Evolutionary conservation across 805 yeast genomes (phyloP), one percentile per base, ranked within the genome.

Genomic region (Suhomyces sp.): DNA sequence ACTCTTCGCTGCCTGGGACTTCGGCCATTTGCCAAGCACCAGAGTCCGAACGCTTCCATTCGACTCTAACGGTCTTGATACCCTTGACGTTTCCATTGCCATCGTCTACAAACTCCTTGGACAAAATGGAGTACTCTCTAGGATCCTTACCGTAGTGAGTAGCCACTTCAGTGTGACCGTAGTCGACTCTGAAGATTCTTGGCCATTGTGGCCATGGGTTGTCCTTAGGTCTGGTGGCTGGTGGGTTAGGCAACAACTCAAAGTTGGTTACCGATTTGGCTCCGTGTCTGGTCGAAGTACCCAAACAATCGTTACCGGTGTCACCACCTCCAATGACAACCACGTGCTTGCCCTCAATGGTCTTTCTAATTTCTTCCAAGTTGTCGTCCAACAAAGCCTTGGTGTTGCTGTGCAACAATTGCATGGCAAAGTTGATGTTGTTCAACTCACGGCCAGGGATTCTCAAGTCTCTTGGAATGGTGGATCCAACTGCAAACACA

Each of bases 131-230:
- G 76, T 91, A 93, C 70, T 94, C 97, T 77, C 99, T 88, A 53
- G 98, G 98, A 72, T 93, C 99, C 73, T 87, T 87, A 59, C 98
- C 98, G 70, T 92, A 93, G 72, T 92, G 97, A 48, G 89, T 88
- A 54, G 88, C 82, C 54, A 94, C 98, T 73, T 93, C 99, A 58
- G 92, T 81, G 74, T 93, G 99, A 61, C 99, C 99, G 68, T 93
- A 93, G 76, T 93, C 99, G 55, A 93, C 96, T 67, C 98, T 84
- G 87, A 94, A 93, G 65, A 94, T 84, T 69, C 97, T 82, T 61
- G 99, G 98, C 98, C 98, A 93, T 77, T 93, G 99, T 44, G 99
- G 99, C 99, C 99, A 93, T 72, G 99, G 98, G 74, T 93, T 93
- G 74, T 94, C 97, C 74, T 85, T 88, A 46, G 92, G 87, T 71